Percentiles rank a stretch among this genome's conserved stretches.
Evolutionary conservation across 75 land plant genomes (phyloP).

Genomic region (Ceratopteris richardii): DNA sequence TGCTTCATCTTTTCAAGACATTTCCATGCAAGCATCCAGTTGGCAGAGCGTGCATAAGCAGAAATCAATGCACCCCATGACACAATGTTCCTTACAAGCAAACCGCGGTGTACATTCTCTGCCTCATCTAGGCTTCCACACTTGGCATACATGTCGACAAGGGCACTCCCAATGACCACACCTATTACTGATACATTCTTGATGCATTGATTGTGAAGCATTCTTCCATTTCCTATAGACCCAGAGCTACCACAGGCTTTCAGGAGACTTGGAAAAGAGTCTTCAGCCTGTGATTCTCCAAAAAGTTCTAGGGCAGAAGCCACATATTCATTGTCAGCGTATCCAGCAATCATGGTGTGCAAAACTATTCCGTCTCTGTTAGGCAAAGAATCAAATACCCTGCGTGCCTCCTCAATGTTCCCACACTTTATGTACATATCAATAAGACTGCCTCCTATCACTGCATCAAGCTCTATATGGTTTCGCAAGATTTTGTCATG

Average conservation of each 20-base stretch:
- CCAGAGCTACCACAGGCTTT: constrained; percentile 15
- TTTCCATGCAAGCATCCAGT: background rate
- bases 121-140: too few relatives aligned
- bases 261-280: constrained; percentile 15
- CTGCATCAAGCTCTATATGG: constrained; percentile 9
- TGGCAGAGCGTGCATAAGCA: too few relatives aligned
- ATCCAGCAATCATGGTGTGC: constrained; percentile 37
- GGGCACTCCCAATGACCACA: constrained; percentile 22
- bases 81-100: constrained; percentile 5
- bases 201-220: constrained; percentile 15
- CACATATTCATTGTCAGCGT: constrained; percentile 16
- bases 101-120: background rate
- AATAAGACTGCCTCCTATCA: constrained; percentile 21
- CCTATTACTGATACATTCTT: constrained; percentile 13
- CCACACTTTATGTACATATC: constrained; percentile 44
- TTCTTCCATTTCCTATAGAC: constrained; percentile 11
- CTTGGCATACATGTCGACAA: too few relatives aligned
- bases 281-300: background rate
- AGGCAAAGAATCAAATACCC: constrained; percentile 21
- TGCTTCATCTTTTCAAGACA: constrained; percentile 3
- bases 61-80: too few relatives aligned
- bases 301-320: constrained; percentile 12
- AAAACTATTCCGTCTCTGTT: constrained; percentile 17
- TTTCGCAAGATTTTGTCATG: constrained; percentile 16
- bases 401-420: constrained; percentile 21